Percentiles rank a stretch among this genome's conserved stretches.
These are phyloP conservation scores for Monilinia laxa DNA, from an alignment of 2,329 filamentous ascomycete genomes.

Conservation along the genomic window DNA sequence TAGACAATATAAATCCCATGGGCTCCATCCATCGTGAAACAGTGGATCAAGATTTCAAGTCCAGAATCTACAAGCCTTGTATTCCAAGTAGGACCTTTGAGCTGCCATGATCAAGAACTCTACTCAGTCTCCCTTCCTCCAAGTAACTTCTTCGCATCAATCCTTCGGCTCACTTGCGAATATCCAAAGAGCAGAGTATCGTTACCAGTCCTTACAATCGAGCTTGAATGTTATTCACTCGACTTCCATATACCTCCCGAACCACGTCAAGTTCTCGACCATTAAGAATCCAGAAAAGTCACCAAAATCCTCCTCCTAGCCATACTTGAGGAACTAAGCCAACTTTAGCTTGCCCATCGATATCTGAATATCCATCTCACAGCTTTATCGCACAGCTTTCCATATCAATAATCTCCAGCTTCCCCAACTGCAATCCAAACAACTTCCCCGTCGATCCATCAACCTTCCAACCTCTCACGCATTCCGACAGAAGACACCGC, in stretches of 20 bases:
- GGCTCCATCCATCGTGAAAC: background rate
- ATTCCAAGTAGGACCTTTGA: background rate
- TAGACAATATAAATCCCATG: background rate
- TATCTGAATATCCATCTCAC: too few relatives aligned
- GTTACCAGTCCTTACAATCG: background rate
- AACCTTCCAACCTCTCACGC: too few relatives aligned
- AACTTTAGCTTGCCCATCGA: too few relatives aligned
- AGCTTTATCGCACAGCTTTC: too few relatives aligned
- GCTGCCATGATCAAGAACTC: background rate
- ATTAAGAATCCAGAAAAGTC: too few relatives aligned
- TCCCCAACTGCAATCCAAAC: too few relatives aligned
- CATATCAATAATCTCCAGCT: too few relatives aligned
- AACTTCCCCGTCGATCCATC: background rate
- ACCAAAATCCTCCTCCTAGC: too few relatives aligned
- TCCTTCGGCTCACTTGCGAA: too few relatives aligned
- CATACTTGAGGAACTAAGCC: too few relatives aligned
- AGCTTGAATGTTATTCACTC: background rate
- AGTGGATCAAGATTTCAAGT: background rate
- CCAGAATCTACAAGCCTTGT: background rate
- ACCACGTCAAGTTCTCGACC: too few relatives aligned
- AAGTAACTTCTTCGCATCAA: background rate
- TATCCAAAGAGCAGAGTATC: background rate
- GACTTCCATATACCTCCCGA: background rate
- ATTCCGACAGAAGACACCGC: too few relatives aligned
- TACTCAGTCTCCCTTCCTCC: background rate